phyloP scores from a whole-genome alignment of 148 eudicot genomes.

The Beta vulgaris region DNA sequence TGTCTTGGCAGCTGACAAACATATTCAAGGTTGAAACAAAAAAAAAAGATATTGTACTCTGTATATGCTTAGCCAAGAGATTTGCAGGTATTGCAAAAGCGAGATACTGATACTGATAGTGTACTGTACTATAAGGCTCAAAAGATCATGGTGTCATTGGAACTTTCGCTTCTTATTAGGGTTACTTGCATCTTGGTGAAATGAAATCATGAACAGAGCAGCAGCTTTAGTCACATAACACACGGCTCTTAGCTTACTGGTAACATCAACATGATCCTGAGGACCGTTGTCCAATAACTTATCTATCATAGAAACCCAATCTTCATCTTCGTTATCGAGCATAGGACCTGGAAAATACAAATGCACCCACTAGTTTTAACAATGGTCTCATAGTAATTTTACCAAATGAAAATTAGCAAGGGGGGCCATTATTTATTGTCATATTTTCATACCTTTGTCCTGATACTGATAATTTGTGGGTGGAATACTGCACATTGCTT shows the following conservation, averaged over 20 bases:
- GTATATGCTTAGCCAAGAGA: background rate
- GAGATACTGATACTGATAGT: background rate
- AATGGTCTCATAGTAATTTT: too few relatives aligned
- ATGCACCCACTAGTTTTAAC: too few relatives aligned
- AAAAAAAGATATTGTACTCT: too few relatives aligned
- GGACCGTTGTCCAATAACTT: background rate
- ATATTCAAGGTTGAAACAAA: background rate
- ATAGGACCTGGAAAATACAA: too few relatives aligned
- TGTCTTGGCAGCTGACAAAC: background rate
- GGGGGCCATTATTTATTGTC: too few relatives aligned
- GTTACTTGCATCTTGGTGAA: slow-evolving; percentile 4
- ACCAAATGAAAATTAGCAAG: too few relatives aligned
- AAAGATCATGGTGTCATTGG: background rate
- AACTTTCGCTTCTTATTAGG: slow-evolving; percentile 22
- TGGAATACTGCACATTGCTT: background rate
- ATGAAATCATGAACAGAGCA: slow-evolving; percentile 11
- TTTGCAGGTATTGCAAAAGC: background rate
- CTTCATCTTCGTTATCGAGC: too few relatives aligned
- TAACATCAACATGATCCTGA: background rate
- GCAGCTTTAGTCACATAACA: slow-evolving; percentile 26
- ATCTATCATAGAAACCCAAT: background rate
- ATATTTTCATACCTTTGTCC: slow-evolving; percentile 19
- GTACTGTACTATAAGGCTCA: background rate
- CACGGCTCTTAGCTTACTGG: slow-evolving; percentile 18
- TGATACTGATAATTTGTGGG: too few relatives aligned